Base-by-base conservation (phyloP, 2,329 filamentous ascomycete species). In the Exophiala lecanii-corni region DNA sequence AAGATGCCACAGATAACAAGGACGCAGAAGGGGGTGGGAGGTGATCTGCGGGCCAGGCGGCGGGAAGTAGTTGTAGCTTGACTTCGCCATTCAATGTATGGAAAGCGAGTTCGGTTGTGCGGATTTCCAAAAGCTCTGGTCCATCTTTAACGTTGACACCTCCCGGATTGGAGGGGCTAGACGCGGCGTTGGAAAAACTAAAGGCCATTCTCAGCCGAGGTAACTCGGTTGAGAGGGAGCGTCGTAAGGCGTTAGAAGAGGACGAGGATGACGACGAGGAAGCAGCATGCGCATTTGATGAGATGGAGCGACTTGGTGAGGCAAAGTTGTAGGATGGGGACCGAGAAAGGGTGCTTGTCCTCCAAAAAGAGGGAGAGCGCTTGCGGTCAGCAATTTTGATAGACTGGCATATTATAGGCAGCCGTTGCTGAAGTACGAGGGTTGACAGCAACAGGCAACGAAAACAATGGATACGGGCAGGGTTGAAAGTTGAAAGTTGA, bases 81-180 rank as follows among this genome's bases (percentile, higher is more conserved):
- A 49, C 41, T 34, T 53, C 50, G 57, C 86, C 83, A 42, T 82
- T 80, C 33, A 94, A 69, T 39, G 85, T 79, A 54, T 84, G 77
- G 66, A 98, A 97, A 4, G 87, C 88, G 36, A 98, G 71, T 54
- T 77, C 86, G 74, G 95, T 87, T 54, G 89, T 91, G 62, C 83
- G 79, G 55, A 95, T 84, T 53, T 89, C 82, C 54, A 81, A 74
- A 41, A 95, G 73, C 58, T 88, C 81, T 37, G 78, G 73, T 31
- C 84, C 86, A 50, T 67, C 61, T 60, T 42, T 36, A 9, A 50
- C 46, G 15, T 75, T 71, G 39, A 65, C 63, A 49, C 61, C 62
- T 34, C 54, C 57, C 50, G 47, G 40, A 16, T 33, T 47, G 45
- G 67, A 56, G 69, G 63, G 13, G 60, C 63, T 63, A 54, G 66